Conservation (phyloP, 352 stramenopile genomes). For the Phytophthora fragariaefolia region DNA sequence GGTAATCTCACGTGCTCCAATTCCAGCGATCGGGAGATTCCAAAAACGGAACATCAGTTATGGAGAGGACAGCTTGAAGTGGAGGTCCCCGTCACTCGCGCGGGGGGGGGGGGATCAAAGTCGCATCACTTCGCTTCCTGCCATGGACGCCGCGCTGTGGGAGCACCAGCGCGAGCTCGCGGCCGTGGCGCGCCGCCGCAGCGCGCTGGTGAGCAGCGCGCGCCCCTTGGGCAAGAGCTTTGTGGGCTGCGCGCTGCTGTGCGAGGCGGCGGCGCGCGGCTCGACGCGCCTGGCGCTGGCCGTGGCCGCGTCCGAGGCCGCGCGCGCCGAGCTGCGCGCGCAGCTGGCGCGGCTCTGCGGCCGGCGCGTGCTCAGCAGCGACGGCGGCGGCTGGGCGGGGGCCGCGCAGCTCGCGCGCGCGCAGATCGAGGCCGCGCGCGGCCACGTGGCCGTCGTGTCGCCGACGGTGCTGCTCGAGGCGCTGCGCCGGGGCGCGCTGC, state of each 20-base stretch:
- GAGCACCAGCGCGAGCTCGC: conserved; percentile 79
- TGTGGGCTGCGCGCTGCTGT: conserved; percentile 57
- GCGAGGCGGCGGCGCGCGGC: conserved; percentile 36
- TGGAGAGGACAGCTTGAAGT: too few species aligned
- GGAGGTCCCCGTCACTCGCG: too few species aligned
- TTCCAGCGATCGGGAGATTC: too few species aligned
- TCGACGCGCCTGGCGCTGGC: conserved; percentile 41
- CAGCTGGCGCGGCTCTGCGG: conserved; percentile 45
- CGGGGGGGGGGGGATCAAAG: too few species aligned
- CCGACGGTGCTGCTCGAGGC: conserved; percentile 50
- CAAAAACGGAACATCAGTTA: too few species aligned
- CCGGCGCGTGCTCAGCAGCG: conserved; percentile 44
- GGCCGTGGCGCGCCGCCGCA: conserved; percentile 64
- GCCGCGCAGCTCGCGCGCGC: conserved; percentile 21
- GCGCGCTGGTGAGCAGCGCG: conserved; percentile 66
- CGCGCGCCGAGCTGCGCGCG: conserved; percentile 37
- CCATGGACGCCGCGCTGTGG: conserved; percentile 47
- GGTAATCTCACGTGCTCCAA: too few species aligned
- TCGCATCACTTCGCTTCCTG: conserved; percentile 17
- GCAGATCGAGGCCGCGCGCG: conserved; percentile 31
- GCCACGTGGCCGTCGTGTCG: conserved; percentile 52
- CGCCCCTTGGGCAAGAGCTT: conserved; percentile 77
- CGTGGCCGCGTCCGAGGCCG: conserved; percentile 42
- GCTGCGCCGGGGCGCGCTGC: conserved; percentile 41
- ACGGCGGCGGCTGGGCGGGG: conserved; percentile 36